Base-by-base conservation (phyloP, 2,329 filamentous ascomycete genomes). In the Paecilomyces sp. region DNA sequence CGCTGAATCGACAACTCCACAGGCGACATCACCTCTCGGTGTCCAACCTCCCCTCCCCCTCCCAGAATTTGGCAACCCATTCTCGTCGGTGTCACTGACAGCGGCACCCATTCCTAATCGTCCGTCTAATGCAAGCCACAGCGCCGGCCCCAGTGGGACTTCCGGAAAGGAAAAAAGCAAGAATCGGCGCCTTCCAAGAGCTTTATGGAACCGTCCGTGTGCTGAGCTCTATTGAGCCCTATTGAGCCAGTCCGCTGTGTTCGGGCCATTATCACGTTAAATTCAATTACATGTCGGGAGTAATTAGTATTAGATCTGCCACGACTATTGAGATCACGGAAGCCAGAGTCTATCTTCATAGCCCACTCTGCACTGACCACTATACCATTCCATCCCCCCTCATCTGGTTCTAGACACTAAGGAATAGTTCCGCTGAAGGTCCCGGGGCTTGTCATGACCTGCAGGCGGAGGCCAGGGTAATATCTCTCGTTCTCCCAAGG, bases 101-200 rank as follows among this genome's bases (percentile, higher is more conserved):
- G 66, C 62, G 61, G 63, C 63, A 61, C 58, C 60, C 65, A 65
- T 64, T 67, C 62, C 60, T 60, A 59, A 64, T 67, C 59, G 63
- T 58, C 65, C 69, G 62, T 65, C 66, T 68, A 62, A 70, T 71
- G 69, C 68, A 71, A 67, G 70, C 70, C 68, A 70, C 68, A 53
- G 63, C 61, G 63, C 60, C 65, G 55, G 60, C 60, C 56, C 59
- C 62, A 61, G 55, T 55, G 54, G 56, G 61, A 60, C 41, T 53
- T 54, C 61, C 56, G 61, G 56, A 60, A 50, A 58, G 36, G 62
- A 57, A 54, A 61, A 55, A 63, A 59, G 33, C n/a, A 55, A 60
- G 57, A 57, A 47, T 31, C 24, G 18, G 31, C 15, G 31, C 54
- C 28, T 53, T 31, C n/a, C 34, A 34, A 25, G 54, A 31, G n/a